Evolutionary conservation across 441 rosid genomes (phyloP), one percentile per base, ranked within the genome.

Genomic region (Pelargonium australe): DNA sequence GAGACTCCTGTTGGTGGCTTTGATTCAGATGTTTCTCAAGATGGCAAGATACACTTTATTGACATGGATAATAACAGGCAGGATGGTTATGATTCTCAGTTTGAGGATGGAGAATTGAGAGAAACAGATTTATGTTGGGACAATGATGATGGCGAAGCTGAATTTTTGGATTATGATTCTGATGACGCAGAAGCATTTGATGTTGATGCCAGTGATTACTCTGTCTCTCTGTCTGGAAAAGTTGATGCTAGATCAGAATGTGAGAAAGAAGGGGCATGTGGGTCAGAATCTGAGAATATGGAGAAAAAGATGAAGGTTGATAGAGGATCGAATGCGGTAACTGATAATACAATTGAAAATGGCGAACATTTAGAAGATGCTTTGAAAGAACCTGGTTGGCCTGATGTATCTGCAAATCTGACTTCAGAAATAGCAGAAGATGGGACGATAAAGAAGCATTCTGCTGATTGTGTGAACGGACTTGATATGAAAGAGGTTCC

Each of bases 61-160:
- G 71, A 72, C 28, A 1, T 57, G 34, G 69, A 60, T 49, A 79
- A 69, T 14, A 61, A 66, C 10, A 41, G 65, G 57, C 80, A 81
- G 76, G 78, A 79, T 74, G 88, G 82, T 71, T 81, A 81, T 76
- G 85, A 84, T 49, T 87, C 89, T 44, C 84, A 80, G 72, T 74
- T 80, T 73, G 89, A 87, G 79, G 89, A 87, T 51, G 87, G 92
- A 58, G 92, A 87, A 75, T 76, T 87, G 74, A 82, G 85, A 70
- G 92, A 84, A 71, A 72, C 85, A 7, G 81, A 79, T 67, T 60
- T 67, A 6, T 71, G 67, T 77, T 80, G 81, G 84, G 83, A 77
- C 65, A 83, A 82, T 7, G 83, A 78, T 14, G 73, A 57, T 3
- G 69, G 65, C 3, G 84, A 84, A 37, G 73, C 66, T 47, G 85